Conservation (phyloP, 106 monocot species). For the Phalaenopsis aphrodite region DNA sequence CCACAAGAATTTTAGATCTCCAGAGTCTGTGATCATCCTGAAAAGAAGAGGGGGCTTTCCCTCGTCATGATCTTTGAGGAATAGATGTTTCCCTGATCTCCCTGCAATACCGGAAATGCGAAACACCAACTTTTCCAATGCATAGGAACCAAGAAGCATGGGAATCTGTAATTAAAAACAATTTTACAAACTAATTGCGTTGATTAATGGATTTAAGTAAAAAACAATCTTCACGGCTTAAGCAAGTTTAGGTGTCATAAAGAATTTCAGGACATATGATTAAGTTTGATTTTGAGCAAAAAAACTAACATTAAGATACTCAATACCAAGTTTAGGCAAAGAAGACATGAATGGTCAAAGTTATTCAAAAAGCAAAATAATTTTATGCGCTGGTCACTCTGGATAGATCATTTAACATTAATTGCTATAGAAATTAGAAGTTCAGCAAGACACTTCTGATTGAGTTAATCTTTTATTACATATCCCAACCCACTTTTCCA, state of each 20-base stretch:
- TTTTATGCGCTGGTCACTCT: not conserved
- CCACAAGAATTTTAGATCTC: constrained; percentile 66
- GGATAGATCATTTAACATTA: not conserved
- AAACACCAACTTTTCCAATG: constrained; percentile 61
- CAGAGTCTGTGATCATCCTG: constrained; percentile 64
- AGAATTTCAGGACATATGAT: not conserved
- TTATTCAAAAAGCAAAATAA: not conserved
- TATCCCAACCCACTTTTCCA: not conserved
- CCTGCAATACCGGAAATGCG: constrained; percentile 50
- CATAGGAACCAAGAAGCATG: constrained; percentile 44
- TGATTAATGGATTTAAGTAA: not conserved
- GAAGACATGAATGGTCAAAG: not conserved
- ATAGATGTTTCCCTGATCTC: constrained; percentile 76
- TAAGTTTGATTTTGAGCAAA: not conserved
- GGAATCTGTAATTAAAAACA: constrained; percentile 47
- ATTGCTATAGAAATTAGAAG: not conserved
- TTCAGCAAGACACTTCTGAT: not conserved
- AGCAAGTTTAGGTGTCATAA: not conserved
- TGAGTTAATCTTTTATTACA: not conserved
- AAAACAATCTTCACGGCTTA: not conserved
- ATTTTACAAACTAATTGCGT: not conserved
- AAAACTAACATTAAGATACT: not conserved
- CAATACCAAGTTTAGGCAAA: not conserved
- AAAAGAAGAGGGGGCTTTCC: constrained; percentile 75
- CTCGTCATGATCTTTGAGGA: constrained; percentile 51